These are phyloP conservation scores for Medakamo hakoo DNA, from an alignment of 139 green algal genomes.

Conservation along the genomic window DNA sequence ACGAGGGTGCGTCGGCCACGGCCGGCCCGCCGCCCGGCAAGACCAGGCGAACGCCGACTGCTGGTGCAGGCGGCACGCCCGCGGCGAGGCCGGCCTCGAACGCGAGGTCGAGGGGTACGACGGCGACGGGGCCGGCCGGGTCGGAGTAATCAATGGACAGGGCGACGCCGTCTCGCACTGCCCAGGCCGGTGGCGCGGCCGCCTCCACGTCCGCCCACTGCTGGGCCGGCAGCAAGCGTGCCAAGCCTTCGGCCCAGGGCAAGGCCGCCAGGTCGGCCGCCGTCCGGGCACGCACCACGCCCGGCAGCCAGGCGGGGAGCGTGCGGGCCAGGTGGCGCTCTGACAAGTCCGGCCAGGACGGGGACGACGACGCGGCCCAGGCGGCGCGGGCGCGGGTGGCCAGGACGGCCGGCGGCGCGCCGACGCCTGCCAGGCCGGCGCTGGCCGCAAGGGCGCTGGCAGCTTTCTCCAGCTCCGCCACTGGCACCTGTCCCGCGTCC, in stretches of 20 bases:
- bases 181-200: no score
- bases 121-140: no score
- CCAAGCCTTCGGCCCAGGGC: background rate
- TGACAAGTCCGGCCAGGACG: background rate
- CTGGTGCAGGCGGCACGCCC: background rate
- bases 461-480: no score
- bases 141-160: no score
- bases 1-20: background rate
- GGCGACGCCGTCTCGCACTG: background rate
- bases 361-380: background rate
- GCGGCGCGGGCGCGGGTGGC: no score
- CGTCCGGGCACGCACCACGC: background rate
- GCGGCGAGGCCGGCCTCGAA: background rate
- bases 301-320: background rate
- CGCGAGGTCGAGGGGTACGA: background rate
- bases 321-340: background rate
- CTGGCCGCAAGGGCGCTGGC: no score
- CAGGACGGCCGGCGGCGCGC: no score
- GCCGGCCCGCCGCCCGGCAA: background rate
- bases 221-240: background rate
- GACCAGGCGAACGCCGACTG: no score
- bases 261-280: background rate
- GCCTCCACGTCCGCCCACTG: background rate
- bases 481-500: no score
- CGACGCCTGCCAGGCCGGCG: no score